A percentile compares a stretch with the other conserved stretches of the same genome.
Conservation (phyloP, 2,329 filamentous ascomycete species). For the Neonectria faginata region DNA sequence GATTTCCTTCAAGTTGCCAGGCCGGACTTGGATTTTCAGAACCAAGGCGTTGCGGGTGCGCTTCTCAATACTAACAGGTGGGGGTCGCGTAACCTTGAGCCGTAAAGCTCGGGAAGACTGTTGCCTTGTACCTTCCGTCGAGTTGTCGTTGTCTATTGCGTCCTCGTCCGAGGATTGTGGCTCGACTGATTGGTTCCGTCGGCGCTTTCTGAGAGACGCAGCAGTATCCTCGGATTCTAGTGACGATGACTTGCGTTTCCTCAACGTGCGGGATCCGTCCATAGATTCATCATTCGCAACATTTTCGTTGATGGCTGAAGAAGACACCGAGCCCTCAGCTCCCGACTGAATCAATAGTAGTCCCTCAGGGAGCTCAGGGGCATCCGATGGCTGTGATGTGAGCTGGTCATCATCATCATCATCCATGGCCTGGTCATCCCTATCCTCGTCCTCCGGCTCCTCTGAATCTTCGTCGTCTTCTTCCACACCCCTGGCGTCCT, state of each 20-base stretch:
- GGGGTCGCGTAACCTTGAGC: slow-evolving; percentile 59
- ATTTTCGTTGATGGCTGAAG: slow-evolving; percentile 28
- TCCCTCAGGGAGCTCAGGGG: slow-evolving; percentile 32
- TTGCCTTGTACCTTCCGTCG: slow-evolving; percentile 46
- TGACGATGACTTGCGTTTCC: slow-evolving; percentile 87
- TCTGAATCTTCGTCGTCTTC: slow-evolving; percentile 70
- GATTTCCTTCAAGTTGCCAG: slow-evolving; percentile 54
- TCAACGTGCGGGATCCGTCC: slow-evolving; percentile 78
- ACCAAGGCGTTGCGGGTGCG: slow-evolving; percentile 51
- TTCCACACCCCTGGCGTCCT: slow-evolving; percentile 67
- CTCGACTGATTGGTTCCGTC: slow-evolving; percentile 61
- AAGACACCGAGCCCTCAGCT: slow-evolving; percentile 27
- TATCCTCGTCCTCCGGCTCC: slow-evolving; percentile 40
- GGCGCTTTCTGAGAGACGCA: slow-evolving; percentile 65
- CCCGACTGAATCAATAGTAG: slow-evolving; percentile 15
- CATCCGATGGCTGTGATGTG: slow-evolving; percentile 46
- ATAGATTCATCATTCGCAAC: slow-evolving; percentile 27
- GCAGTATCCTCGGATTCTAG: slow-evolving; percentile 69
- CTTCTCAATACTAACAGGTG: slow-evolving; percentile 57
- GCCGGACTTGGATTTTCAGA: slow-evolving; percentile 52
- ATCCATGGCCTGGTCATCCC: slow-evolving; percentile 38
- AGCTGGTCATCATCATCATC: slow-evolving; percentile 40
- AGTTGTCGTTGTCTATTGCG: slow-evolving; percentile 46
- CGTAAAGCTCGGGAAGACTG: slow-evolving; percentile 68
- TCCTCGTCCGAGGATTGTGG: slow-evolving; percentile 52